Evolutionary conservation across 2,329 filamentous ascomycete genomes (phyloP), one percentile per base, ranked within the genome.

Genomic region (Sphaerostilbella broomeana): DNA sequence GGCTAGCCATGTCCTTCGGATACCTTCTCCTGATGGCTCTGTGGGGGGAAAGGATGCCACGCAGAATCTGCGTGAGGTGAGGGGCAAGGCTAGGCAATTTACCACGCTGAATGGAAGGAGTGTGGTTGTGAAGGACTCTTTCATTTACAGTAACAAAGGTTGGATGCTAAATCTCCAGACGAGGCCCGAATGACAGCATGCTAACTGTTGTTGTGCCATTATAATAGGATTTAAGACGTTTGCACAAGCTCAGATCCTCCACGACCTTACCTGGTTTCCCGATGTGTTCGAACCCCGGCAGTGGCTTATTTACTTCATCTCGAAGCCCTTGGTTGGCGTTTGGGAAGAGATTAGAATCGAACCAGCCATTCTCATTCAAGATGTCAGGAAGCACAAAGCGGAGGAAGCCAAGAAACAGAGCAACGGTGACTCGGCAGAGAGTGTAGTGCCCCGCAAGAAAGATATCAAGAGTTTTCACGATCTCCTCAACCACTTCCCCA

Each of bases 241-340:
- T 46, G 88, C 86, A 48, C 92, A 97, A 59, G 86, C 89, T 21
- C 88, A 92, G 57, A 69, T 97, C 22, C 69, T 95, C 42, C 77
- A 77, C 56, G 94, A 98, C 61, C 72, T 76, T 25, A 75, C 95
- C 26, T 97, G 87, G 75, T 94, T 94, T 55, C 82, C 87, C 34
- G 86, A 95, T 54, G 80, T 78, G n/a, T 76, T 86, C 52, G 90
- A 97, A 52, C 82, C 86, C 11, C 83, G 88, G 51, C 86, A 89
- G 73, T 98, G 92, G 88, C 78, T 98, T 29, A 75, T 98, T 44
- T 97, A 97, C 72, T 95, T 89, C 62, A 94, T 98, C 47, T 92
- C 90, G 18, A 81, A 79, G 36, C 92, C 92, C 2, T 68, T 98
- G 36, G 76, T 95, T 15, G 92, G 92, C 17, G 74, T 76, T 1